These are phyloP conservation scores for Inonotus obliquus DNA, from an alignment of 1,284 basidiomycete species.

Conservation along the genomic window DNA sequence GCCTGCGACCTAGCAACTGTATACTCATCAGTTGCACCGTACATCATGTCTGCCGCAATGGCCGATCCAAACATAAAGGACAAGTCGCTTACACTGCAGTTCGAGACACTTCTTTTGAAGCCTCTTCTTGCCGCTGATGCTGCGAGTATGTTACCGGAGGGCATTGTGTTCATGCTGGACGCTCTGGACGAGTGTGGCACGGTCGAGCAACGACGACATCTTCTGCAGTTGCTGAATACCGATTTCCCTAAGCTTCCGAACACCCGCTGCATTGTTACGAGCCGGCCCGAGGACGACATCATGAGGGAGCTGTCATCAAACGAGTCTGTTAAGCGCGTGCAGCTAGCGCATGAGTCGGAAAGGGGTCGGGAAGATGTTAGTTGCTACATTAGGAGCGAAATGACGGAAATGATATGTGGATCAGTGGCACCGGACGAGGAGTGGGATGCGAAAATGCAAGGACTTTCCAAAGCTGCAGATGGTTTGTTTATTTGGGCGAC, in stretches of 20 bases:
- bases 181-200: slow-evolving; percentile 8
- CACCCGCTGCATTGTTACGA: slow-evolving; percentile 2
- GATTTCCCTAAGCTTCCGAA: slow-evolving; percentile 15
- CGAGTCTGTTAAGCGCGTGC: background rate
- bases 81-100: background rate
- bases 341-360: background rate
- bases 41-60: background rate
- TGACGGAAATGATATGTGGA: background rate
- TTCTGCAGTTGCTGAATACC: slow-evolving; percentile 25
- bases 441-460: background rate
- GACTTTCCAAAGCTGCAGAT: background rate
- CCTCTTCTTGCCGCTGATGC: slow-evolving; percentile 1
- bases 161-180: background rate
- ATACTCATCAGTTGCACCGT: slow-evolving; percentile 6
- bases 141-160: background rate
- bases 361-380: background rate
- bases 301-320: background rate
- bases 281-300: slow-evolving; percentile 5
- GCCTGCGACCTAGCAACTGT: slow-evolving; percentile 1
- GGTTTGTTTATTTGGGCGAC: slow-evolving; percentile 11
- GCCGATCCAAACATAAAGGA: background rate
- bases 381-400: background rate
- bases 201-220: slow-evolving; percentile 26
- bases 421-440: background rate
- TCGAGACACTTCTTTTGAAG: background rate